These are phyloP conservation scores for Vanrija humicola DNA, from an alignment of 1,284 basidiomycete genomes.

Conservation along the genomic window DNA sequence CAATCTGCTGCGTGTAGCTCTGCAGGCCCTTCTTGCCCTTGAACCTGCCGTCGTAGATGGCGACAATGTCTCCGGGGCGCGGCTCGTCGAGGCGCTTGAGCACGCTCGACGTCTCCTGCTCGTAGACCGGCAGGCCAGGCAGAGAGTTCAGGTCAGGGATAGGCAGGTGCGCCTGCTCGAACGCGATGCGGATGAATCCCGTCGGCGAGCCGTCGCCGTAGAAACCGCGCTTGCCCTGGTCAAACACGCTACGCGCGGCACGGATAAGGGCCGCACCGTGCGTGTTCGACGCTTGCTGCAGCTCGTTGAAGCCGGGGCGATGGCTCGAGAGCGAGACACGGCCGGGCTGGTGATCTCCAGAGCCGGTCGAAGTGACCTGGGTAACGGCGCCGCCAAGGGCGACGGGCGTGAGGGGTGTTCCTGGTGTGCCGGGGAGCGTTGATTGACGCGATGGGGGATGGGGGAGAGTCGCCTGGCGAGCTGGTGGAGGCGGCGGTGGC, in stretches of 20 bases:
- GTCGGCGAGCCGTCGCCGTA: slow-evolving; percentile 77
- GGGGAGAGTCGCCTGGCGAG: background rate
- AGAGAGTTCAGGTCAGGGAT: slow-evolving; percentile 35
- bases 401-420: background rate
- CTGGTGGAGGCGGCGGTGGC: background rate
- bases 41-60: slow-evolving; percentile 70
- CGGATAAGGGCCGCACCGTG: slow-evolving; percentile 72
- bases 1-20: slow-evolving; percentile 63
- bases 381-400: background rate
- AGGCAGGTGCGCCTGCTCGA: slow-evolving; percentile 47
- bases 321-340: background rate
- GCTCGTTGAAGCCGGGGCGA: slow-evolving; percentile 54
- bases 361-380: background rate
- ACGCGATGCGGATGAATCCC: slow-evolving; percentile 67
- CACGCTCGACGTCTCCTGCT: slow-evolving; percentile 64
- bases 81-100: slow-evolving; percentile 67
- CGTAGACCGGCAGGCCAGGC: slow-evolving; percentile 66
- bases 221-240: slow-evolving; percentile 67
- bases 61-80: slow-evolving; percentile 77
- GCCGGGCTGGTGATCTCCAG: background rate
- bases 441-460: background rate
- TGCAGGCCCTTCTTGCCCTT: slow-evolving; percentile 80
- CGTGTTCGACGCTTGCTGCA: slow-evolving; percentile 65
- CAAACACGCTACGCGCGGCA: slow-evolving; percentile 62
- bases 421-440: background rate